phyloP scores from a whole-genome alignment of 192 early-diverging fungal genomes.

The Cetraspora pellucida region DNA sequence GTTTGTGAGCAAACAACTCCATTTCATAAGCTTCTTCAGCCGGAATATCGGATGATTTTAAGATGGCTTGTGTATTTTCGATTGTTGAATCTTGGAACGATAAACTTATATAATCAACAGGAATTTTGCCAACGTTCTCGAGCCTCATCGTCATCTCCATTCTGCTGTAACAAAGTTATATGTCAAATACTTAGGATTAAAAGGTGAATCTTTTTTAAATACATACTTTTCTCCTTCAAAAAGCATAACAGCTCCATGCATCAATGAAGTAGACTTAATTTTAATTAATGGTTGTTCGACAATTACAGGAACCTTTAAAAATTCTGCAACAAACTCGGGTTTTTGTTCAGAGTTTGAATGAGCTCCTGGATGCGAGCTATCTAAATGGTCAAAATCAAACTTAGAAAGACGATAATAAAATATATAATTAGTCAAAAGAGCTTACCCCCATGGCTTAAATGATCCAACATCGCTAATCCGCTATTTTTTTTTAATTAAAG shows the following conservation, averaged over 20 bases:
- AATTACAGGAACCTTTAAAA: conserved; percentile 60
- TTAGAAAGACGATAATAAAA: too few species aligned
- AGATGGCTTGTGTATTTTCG: conserved; percentile 24
- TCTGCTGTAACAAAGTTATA: conserved; percentile 39
- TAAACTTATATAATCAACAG: conserved; percentile 69
- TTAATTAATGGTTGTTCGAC: conserved; percentile 69
- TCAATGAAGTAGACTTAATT: conserved; percentile 59
- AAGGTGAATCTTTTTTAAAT: neutral
- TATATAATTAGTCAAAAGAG: too few species aligned
- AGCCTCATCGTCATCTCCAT: conserved; percentile 62
- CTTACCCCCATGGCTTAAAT: neutral
- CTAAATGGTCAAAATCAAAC: neutral
- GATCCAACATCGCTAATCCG: conserved; percentile 20
- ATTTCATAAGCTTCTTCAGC: conserved; percentile 77
- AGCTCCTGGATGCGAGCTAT: neutral
- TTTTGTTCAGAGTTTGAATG: neutral
- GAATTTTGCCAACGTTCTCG: conserved; percentile 75
- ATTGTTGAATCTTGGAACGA: conserved; percentile 60
- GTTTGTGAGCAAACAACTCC: conserved; percentile 64
- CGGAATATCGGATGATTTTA: conserved; percentile 51
- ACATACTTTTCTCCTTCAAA: conserved; percentile 80
- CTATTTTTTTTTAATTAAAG: neutral
- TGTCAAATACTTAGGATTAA: neutral
- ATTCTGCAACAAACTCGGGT: conserved; percentile 29
- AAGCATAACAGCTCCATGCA: conserved; percentile 74